Percentiles rank a stretch among this genome's conserved stretches.
Conservation (phyloP, 2,329 filamentous ascomycete species). For the Fusarium pseudograminearum region DNA sequence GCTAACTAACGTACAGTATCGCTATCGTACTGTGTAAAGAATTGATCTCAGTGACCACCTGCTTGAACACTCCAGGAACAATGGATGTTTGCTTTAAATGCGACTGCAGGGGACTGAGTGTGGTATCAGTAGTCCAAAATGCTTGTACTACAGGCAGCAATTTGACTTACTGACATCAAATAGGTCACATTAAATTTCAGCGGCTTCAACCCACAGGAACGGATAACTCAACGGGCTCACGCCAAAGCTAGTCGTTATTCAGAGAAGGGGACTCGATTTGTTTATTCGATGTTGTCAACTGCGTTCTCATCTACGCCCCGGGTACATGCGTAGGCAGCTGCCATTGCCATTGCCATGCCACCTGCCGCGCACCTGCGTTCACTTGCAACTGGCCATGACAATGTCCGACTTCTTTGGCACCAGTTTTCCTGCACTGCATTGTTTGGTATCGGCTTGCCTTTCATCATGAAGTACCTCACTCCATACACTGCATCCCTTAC, state of each 20-base stretch:
- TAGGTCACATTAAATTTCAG: background rate
- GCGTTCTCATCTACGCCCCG: background rate
- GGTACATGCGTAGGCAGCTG: constrained; percentile 12
- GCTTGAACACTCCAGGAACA: background rate
- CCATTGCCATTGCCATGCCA: constrained; percentile 25
- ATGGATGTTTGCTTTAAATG: background rate
- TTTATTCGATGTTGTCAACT: background rate
- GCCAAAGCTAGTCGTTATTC: background rate
- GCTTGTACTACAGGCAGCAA: background rate
- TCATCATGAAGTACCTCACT: constrained; percentile 22
- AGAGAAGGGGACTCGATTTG: background rate
- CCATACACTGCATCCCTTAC: constrained; percentile 28
- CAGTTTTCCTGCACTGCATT: background rate
- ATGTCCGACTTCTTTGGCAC: background rate
- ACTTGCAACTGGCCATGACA: constrained; percentile 1
- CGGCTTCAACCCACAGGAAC: background rate
- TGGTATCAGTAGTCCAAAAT: background rate
- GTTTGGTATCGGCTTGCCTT: background rate
- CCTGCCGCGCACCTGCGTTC: constrained; percentile 42
- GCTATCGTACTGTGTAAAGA: background rate
- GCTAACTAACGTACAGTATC: background rate
- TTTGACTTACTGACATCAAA: background rate
- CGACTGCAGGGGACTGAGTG: background rate
- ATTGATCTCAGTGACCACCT: no score
- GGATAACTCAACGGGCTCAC: background rate